Conservation (phyloP, 768 basidiomycete species). For the Trametes gibbosa region DNA sequence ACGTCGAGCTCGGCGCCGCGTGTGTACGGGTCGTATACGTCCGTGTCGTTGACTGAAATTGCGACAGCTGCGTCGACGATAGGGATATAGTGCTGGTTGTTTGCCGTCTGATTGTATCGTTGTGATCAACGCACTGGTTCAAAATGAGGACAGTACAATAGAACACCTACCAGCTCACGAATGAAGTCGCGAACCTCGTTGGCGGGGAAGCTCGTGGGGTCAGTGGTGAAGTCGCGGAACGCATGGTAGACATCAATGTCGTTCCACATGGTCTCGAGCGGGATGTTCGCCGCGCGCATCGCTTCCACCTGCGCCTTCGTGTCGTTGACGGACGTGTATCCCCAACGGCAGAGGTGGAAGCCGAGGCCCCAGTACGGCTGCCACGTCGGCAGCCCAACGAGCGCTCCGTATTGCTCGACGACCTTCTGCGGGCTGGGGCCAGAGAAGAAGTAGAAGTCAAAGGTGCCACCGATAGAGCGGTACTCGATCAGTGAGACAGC, state of each 20-base stretch:
- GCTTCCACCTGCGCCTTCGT: conserved; percentile 50
- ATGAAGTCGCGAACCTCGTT: conserved; percentile 55
- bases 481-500: conserved; percentile 65
- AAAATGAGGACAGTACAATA: background rate
- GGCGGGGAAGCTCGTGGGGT: conserved; percentile 59
- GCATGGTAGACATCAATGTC: conserved; percentile 75
- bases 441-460: conserved; percentile 77
- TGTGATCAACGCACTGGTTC: background rate
- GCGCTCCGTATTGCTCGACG: conserved; percentile 63
- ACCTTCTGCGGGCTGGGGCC: conserved; percentile 48
- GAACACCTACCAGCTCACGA: conserved; percentile 46
- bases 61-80: conserved; percentile 67
- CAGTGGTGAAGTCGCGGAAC: conserved; percentile 65
- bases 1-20: conserved; percentile 55
- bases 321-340: conserved; percentile 51
- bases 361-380: conserved; percentile 76
- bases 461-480: conserved; percentile 66
- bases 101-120: conserved; percentile 29
- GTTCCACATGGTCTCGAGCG: conserved; percentile 80
- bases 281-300: conserved; percentile 70
- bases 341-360: conserved; percentile 70
- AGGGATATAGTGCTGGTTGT: conserved; percentile 60
- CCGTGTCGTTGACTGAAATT: conserved; percentile 53
- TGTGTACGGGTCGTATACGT: conserved; percentile 68
- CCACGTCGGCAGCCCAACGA: conserved; percentile 67